Evolutionary conservation across 1,139 yeast genomes (phyloP).

Genomic region (Kazachstania sp.): DNA sequence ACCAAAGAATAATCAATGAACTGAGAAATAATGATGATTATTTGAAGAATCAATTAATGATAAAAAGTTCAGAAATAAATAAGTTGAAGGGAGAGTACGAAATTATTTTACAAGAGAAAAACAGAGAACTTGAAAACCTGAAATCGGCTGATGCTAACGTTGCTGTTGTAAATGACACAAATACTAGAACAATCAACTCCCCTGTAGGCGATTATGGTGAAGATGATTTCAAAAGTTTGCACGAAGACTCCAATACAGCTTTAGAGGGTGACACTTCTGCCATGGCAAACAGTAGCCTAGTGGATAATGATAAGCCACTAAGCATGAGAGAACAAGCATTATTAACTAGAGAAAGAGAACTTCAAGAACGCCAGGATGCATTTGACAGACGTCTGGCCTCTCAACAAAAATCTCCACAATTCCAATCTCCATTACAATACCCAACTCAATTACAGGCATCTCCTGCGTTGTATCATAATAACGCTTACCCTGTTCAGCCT

Average conservation of each 20-base stretch:
- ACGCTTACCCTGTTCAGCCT: slow-evolving; percentile 2
- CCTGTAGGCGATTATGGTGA: neutral
- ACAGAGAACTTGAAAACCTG: slow-evolving; percentile 15
- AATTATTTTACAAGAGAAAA: slow-evolving; percentile 16
- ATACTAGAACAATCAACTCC: neutral
- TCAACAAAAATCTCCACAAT: slow-evolving; percentile 5
- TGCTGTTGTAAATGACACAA: neutral
- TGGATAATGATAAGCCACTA: slow-evolving; percentile 10
- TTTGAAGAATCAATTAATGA: neutral
- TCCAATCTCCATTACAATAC: slow-evolving; percentile 3
- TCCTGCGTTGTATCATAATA: slow-evolving; percentile 3
- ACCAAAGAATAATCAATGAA: neutral
- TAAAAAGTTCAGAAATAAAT: neutral
- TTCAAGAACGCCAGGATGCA: slow-evolving; percentile 35
- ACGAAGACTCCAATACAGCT: neutral
- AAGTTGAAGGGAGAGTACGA: slow-evolving; percentile 5
- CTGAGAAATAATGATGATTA: neutral
- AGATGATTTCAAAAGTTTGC: neutral
- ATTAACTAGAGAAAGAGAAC: slow-evolving; percentile 37
- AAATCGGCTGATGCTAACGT: neutral
- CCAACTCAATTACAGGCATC: slow-evolving; percentile 2
- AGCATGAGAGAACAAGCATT: slow-evolving; percentile 34
- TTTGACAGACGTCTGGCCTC: slow-evolving; percentile 24
- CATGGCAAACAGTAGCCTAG: slow-evolving; percentile 1
- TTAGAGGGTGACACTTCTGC: neutral